A percentile compares a stretch with the other conserved stretches of the same genome.
These are phyloP conservation scores for Begonia peltatifolia DNA, from an alignment of 306 rosid species.

Conservation along the genomic window DNA sequence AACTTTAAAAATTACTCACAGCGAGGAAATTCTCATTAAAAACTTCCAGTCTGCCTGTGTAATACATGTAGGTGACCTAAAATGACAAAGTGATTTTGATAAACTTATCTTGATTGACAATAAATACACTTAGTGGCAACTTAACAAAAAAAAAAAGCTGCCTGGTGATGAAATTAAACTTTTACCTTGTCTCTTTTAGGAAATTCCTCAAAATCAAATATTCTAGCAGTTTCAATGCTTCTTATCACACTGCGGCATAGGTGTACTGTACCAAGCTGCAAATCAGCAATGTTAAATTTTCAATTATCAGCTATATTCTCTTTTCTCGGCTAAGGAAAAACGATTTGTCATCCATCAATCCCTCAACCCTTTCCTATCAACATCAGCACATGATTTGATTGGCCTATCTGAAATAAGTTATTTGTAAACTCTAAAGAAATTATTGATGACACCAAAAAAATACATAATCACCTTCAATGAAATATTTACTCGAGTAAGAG, in stretches of 20 bases:
- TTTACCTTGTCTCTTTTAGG: constrained; percentile 93
- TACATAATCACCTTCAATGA: too few species aligned
- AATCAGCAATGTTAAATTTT: not conserved
- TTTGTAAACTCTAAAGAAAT: too few species aligned
- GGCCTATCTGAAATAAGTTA: too few species aligned
- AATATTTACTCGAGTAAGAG: too few species aligned
- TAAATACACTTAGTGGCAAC: not conserved
- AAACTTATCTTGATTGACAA: constrained; percentile 1
- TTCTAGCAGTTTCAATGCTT: constrained; percentile 91
- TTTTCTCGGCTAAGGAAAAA: too few species aligned
- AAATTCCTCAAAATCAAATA: constrained; percentile 96
- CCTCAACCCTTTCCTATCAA: too few species aligned
- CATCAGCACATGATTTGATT: too few species aligned
- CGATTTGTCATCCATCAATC: too few species aligned
- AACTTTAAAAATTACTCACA: constrained; percentile 38
- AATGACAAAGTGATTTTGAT: constrained; percentile 3
- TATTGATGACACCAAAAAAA: too few species aligned
- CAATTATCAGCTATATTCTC: too few species aligned
- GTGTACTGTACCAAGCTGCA: constrained; percentile 95
- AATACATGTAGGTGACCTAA: constrained; percentile 96
- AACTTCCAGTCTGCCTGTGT: constrained; percentile 98
- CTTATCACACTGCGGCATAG: constrained; percentile 95
- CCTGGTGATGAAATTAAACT: constrained; percentile 3
- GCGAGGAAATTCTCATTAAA: constrained; percentile 90
- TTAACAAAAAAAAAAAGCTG: too few species aligned